A percentile compares a stretch with the other conserved stretches of the same genome.
phyloP scores from a whole-genome alignment of 805 yeast genomes.

The Torulaspora maleeae region DNA sequence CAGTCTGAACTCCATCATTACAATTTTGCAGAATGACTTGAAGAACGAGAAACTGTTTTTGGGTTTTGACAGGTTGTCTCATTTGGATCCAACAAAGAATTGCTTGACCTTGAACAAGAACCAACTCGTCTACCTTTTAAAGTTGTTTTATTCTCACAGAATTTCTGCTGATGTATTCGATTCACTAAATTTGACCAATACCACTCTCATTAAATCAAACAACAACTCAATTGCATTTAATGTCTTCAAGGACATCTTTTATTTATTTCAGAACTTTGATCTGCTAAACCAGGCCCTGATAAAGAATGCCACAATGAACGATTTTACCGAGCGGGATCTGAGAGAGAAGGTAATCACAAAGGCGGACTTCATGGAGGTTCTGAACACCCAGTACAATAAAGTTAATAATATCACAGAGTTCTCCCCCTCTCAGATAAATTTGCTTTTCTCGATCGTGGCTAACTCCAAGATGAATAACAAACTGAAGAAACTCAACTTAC shows the following conservation, averaged over 20 bases:
- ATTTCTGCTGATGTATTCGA: constrained; percentile 36
- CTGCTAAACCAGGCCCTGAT: constrained; percentile 38
- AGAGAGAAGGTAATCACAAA: constrained; percentile 36
- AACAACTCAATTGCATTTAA: constrained; percentile 36
- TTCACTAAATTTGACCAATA: constrained; percentile 33
- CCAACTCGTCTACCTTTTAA: constrained; percentile 35
- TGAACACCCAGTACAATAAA: constrained; percentile 38
- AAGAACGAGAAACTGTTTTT: constrained; percentile 35
- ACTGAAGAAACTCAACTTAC: constrained; percentile 19
- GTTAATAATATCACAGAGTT: constrained; percentile 40
- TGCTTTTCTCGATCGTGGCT: constrained; percentile 37
- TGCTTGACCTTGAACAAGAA: constrained; percentile 35
- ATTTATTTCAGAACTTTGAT: constrained; percentile 40
- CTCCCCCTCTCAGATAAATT: constrained; percentile 40
- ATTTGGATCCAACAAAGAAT: constrained; percentile 28
- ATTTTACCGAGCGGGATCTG: constrained; percentile 29
- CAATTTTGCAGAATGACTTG: constrained; percentile 41
- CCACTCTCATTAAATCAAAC: constrained; percentile 26
- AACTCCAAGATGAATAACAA: constrained; percentile 33
- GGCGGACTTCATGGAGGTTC: constrained; percentile 34
- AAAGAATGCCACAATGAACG: constrained; percentile 32
- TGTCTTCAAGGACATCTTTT: constrained; percentile 38
- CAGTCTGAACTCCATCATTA: constrained; percentile 39
- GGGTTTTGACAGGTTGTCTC: constrained; percentile 33
- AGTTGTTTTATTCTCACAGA: constrained; percentile 38